Percentiles rank a stretch among this genome's conserved stretches.
Conservation (phyloP, 768 basidiomycete genomes). For the Podaxis sp. region DNA sequence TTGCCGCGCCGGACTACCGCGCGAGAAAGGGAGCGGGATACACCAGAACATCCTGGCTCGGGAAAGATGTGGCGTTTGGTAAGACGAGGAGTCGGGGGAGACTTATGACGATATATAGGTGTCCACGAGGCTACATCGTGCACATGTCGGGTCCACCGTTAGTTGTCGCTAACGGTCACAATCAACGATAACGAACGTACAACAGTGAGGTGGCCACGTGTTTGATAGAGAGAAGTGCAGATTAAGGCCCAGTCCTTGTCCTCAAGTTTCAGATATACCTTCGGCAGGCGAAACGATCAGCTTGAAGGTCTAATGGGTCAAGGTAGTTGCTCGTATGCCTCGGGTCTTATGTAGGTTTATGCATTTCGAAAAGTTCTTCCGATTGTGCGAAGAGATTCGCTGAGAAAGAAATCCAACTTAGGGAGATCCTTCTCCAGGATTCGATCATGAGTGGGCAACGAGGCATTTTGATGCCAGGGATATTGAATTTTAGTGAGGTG, state of each 20-base stretch:
- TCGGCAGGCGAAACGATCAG: background rate
- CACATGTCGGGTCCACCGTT: constrained; percentile 2
- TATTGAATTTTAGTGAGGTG: background rate
- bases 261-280: constrained; percentile 11
- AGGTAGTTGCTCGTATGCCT: background rate
- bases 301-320: background rate
- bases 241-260: background rate
- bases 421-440: too few species aligned
- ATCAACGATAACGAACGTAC: constrained; percentile 1
- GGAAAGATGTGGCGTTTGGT: constrained; percentile 16
- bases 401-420: background rate
- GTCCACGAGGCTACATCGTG: constrained; percentile 44
- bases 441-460: background rate
- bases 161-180: constrained; percentile 4
- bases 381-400: background rate
- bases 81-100: background rate
- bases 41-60: constrained; percentile 32
- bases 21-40: constrained; percentile 21
- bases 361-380: background rate
- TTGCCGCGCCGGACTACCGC: background rate
- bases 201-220: constrained; percentile 13
- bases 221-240: background rate
- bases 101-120: constrained; percentile 14
- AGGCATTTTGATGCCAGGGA: background rate
- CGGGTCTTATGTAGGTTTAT: background rate